Conservation (phyloP, 805 yeast species). For the Candida ulmi region DNA sequence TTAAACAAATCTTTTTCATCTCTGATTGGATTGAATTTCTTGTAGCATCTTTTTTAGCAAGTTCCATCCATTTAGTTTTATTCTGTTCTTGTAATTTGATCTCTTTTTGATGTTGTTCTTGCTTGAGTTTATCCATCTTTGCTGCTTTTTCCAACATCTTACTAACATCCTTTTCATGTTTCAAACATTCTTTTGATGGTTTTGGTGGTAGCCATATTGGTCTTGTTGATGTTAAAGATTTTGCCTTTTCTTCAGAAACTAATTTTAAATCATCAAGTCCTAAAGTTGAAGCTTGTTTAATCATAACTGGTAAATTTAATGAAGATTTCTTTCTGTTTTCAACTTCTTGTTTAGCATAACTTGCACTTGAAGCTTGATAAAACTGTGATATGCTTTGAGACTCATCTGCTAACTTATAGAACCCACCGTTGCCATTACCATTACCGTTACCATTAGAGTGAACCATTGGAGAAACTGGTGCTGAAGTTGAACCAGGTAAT, state of each 20-base stretch:
- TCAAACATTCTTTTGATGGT: constrained; percentile 41
- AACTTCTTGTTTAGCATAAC: constrained; percentile 13
- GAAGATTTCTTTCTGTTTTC: constrained; percentile 12
- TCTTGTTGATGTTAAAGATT: constrained; percentile 44
- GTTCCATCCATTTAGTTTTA: constrained; percentile 17
- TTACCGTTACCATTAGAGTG: neutral
- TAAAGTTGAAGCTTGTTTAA: constrained; percentile 29
- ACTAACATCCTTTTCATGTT: constrained; percentile 52
- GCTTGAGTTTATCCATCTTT: constrained; percentile 11
- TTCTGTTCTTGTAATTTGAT: constrained; percentile 10
- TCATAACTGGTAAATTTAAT: constrained; percentile 29
- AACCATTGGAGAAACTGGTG: constrained; percentile 3
- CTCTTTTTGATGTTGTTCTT: constrained; percentile 2
- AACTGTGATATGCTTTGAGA: constrained; percentile 20
- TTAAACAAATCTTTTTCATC: constrained; percentile 18
- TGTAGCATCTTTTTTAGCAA: constrained; percentile 9
- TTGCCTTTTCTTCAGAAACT: constrained; percentile 36
- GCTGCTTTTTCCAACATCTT: constrained; percentile 27
- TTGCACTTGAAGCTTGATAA: constrained; percentile 16
- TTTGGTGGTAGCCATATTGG: constrained; percentile 72
- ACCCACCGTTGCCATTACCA: neutral
- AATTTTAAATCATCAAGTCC: constrained; percentile 55
- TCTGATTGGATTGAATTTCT: constrained; percentile 13
- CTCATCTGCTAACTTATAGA: constrained; percentile 17
- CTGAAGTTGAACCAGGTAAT: constrained; percentile 33